These are phyloP conservation scores for Sporothrix schenckii DNA, from an alignment of 2,329 filamentous ascomycete species.

Conservation along the genomic window DNA sequence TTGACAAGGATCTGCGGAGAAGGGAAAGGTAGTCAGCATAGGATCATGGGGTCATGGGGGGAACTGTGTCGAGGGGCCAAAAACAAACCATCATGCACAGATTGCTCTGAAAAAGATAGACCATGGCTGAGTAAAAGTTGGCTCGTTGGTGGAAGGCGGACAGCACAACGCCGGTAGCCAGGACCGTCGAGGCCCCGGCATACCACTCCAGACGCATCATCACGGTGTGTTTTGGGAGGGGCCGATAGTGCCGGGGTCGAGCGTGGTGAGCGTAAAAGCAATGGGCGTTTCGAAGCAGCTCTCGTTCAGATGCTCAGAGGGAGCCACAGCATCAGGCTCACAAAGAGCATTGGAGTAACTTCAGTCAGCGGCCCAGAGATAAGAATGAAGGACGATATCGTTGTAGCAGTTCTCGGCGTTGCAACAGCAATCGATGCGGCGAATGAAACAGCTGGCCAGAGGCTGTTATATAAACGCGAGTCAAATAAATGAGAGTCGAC, in stretches of 20 bases:
- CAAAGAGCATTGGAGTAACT: constrained; percentile 25
- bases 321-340: constrained; percentile 24
- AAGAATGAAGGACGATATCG: background rate
- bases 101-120: constrained; percentile 95
- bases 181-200: constrained; percentile 72
- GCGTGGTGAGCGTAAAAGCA: background rate
- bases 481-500: background rate
- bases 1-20: constrained; percentile 78
- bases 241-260: background rate
- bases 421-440: background rate
- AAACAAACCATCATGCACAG: constrained; percentile 81
- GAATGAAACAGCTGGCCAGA: background rate
- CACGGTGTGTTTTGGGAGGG: constrained; percentile 41
- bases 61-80: background rate
- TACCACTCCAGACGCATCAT: constrained; percentile 63
- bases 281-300: background rate
- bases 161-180: constrained; percentile 80
- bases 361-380: background rate
- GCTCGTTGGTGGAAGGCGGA: constrained; percentile 93
- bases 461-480: background rate
- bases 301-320: constrained; percentile 25
- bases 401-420: background rate
- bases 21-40: background rate
- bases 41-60: background rate
- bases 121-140: constrained; percentile 98